Base-by-base conservation (phyloP, 1,139 yeast species). In the Pichia cactophila region DNA sequence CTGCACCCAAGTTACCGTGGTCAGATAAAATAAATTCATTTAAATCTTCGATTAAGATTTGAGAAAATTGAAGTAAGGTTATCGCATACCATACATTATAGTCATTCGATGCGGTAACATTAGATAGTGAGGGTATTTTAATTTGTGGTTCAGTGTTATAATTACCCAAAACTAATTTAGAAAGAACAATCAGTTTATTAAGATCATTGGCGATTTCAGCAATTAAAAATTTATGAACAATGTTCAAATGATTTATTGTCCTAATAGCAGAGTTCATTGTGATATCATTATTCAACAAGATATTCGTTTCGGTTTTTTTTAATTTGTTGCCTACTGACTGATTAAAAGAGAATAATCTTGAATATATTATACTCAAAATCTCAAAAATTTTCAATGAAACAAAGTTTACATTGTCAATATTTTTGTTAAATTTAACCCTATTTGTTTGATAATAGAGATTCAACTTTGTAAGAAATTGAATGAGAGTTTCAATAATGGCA, bases 201-300 rank as follows among this genome's bases (percentile, higher is more conserved):
- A 56, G 52, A 47, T 65, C 69, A 33, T 64, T 61, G 36, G 60
- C 67, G 1, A 64, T 47, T 45, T 64, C 66, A 17, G 54, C 53
- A 16, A 63, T 50, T 26, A 64, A 45, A 29, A 61, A 61, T 14
- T 47, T 36, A 47, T 61, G 65, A 16, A 65, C 48, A 10, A 55
- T 40, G 11, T 59, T 59, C 17, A 65, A 43, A 29, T 64, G 66
- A 43, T 56, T 58, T 17, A 61, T 47, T 2, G 56, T 49, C 23
- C 55, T 51, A 2, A 55, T 47, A 1, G 63, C 63, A 33, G 48
- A 55, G 41, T 58, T 54, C 43, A 59, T 42, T n/a, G 47, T 20
- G 0, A 62, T 52, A 12, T 45, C 12, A 40, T 54, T 49, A 16
- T 44, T 44, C 9, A 61, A 44, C 9, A 28, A 39, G 20, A 52